Evolutionary conservation across 108 stramenopile genomes (phyloP), one percentile per base, ranked within the genome.

Genomic region (Stephanodiscus minutulus): DNA sequence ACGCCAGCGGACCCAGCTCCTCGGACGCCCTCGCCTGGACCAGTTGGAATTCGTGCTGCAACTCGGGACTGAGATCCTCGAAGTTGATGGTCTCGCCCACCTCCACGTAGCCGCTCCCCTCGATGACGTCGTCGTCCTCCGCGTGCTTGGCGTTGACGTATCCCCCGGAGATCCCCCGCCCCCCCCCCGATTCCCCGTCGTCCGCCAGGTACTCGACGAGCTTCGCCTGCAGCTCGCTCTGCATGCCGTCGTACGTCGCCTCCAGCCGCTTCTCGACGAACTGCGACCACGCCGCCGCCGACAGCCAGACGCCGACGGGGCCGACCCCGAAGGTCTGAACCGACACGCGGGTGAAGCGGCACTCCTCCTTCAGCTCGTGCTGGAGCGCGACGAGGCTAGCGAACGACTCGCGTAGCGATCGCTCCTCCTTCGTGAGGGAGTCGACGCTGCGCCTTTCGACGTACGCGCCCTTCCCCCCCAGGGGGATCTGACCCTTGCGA

Each of bases 221-320:
- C 64, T 67, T 78, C 8, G 64, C 56, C 50, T 78, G 77, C 43
- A 78, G 37, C 31, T 78, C 77, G 59, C 70, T 78, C 33, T 78
- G 77, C 77, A 78, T 78, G 1, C 71, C 77, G 25, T 29, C 60
- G 57, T 78, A 61, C 28, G 77, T 41, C 29, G 68, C 77, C 28
- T 78, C 77, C 70, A 78, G 60, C 21, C 77, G 43, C 27, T 78
- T 78, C 46, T 72, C 77, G 0, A 78, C 56, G 62, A 78, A 78
- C 22, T 78, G 70, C 0, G 70, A 72, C 77, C 77, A 78, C 17
- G 77, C 77, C 0, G 77, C 77, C 11, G 70, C 65, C 9, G 77
- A 78, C 0, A 78, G 70, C 77, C 77, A 78, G 21, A 70, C 48
- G 28, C 70, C 70, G 13, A 72, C 57, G 0, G 59, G 48, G 15